Evolutionary conservation across 164 flowering plant genomes (phyloP).

Genomic region (Tetracentron sinense): DNA sequence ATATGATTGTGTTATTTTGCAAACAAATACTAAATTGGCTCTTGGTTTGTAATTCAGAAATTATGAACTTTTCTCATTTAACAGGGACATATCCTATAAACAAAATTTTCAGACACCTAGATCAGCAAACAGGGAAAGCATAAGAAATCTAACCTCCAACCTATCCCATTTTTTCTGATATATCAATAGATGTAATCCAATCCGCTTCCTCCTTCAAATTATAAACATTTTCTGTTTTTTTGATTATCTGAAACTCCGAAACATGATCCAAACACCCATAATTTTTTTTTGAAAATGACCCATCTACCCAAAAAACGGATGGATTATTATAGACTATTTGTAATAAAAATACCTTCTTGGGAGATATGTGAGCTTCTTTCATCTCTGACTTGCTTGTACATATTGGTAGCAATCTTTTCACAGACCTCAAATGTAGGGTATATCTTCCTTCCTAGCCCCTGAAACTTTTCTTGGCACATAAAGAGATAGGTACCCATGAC

Average conservation of each 20-base stretch:
- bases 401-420: constrained; percentile 56
- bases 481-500: constrained; percentile 32
- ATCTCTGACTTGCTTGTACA: constrained; percentile 55
- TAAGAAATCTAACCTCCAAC: constrained; percentile 56
- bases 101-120: background rate
- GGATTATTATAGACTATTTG: background rate
- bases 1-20: no score
- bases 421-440: constrained; percentile 82
- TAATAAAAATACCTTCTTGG: constrained; percentile 60
- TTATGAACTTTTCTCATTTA: no score
- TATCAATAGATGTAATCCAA: constrained; percentile 82
- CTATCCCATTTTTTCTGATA: constrained; percentile 65
- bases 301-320: background rate
- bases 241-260: constrained; percentile 79
- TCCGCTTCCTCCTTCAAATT: constrained; percentile 88
- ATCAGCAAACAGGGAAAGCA: background rate
- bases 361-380: constrained; percentile 65
- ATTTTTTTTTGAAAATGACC: no score
- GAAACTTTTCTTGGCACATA: constrained; percentile 45
- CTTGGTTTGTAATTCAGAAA: no score
- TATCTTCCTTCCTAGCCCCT: constrained; percentile 69
- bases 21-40: no score
- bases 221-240: constrained; percentile 83
- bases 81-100: no score
- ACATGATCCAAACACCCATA: constrained; percentile 42